Conservation (phyloP, 2,329 filamentous ascomycete genomes). For the Clonostachys sp. region DNA sequence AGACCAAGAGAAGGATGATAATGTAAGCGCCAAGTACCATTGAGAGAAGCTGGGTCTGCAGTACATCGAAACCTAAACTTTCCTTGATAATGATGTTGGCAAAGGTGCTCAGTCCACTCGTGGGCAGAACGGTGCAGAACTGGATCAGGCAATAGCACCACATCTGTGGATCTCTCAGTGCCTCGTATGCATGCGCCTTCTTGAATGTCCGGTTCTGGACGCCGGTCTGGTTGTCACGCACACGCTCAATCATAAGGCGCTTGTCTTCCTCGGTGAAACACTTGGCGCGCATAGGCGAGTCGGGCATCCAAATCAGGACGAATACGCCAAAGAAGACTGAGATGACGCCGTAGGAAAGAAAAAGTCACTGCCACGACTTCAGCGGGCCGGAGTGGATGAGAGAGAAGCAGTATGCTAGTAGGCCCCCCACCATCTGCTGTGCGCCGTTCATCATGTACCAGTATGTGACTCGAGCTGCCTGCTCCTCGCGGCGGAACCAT, state of each 20-base stretch:
- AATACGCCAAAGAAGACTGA: slow-evolving; percentile 63
- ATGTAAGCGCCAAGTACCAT: slow-evolving; percentile 75
- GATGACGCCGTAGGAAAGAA: slow-evolving; percentile 60
- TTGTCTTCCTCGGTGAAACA: slow-evolving; percentile 65
- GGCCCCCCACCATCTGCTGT: slow-evolving; percentile 67
- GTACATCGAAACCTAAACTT: slow-evolving; percentile 51
- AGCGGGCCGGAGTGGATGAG: slow-evolving; percentile 20
- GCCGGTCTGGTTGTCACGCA: slow-evolving; percentile 56
- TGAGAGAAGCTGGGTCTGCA: slow-evolving; percentile 64
- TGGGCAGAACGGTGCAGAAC: slow-evolving; percentile 69
- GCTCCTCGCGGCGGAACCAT: slow-evolving; percentile 69
- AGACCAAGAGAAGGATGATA: slow-evolving; percentile 62
- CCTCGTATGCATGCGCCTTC: slow-evolving; percentile 38
- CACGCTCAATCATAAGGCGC: slow-evolving; percentile 55
- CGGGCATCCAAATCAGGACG: slow-evolving; percentile 60
- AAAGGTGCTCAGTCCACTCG: slow-evolving; percentile 67
- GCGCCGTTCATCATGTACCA: slow-evolving; percentile 78
- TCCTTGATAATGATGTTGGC: slow-evolving; percentile 67
- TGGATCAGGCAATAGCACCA: slow-evolving; percentile 63
- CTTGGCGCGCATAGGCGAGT: slow-evolving; percentile 69
- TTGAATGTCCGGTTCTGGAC: slow-evolving; percentile 51
- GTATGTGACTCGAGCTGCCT: slow-evolving; percentile 61
- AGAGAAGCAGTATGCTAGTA: slow-evolving; percentile 21
- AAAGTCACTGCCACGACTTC: slow-evolving; percentile 61
- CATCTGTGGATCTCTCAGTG: slow-evolving; percentile 60